These are phyloP conservation scores for Aristolochia contorta DNA, from an alignment of 164 flowering plant species.

Conservation along the genomic window DNA sequence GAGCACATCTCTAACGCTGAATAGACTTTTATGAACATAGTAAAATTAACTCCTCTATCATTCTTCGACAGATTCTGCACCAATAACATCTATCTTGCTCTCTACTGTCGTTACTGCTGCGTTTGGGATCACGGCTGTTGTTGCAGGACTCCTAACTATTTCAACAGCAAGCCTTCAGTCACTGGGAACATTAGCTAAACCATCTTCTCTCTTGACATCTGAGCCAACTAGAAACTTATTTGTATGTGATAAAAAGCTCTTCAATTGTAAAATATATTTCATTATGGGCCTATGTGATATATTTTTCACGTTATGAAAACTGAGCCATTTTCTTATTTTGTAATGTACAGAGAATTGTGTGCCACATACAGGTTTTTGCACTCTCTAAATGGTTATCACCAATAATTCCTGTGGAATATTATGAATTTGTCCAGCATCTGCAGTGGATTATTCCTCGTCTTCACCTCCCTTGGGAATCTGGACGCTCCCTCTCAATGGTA, in stretches of 20 bases:
- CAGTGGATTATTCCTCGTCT: conserved; percentile 89
- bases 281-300: neutral
- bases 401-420: conserved; percentile 64
- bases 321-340: neutral
- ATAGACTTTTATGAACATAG: neutral
- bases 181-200: conserved; percentile 35
- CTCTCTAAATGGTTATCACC: conserved; percentile 81
- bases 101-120: conserved; percentile 39
- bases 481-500: conserved; percentile 27
- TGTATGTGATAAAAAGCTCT: conserved; percentile 34
- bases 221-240: conserved; percentile 75
- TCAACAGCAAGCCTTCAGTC: conserved; percentile 74
- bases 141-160: conserved; percentile 56
- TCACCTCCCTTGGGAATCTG: conserved; percentile 80
- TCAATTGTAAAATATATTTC: too few species aligned
- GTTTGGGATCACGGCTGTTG: conserved; percentile 45
- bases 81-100: conserved; percentile 37
- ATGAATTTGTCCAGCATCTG: conserved; percentile 61
- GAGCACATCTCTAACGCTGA: neutral
- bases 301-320: neutral
- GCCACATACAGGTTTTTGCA: conserved; percentile 88
- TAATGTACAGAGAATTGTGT: conserved; percentile 57
- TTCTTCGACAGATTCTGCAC: conserved; percentile 59
- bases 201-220: conserved; percentile 29
- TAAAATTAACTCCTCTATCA: neutral